A percentile compares a stretch with the other conserved stretches of the same genome.
These are phyloP conservation scores for Arthrobotrys musiformis DNA, from an alignment of 2,329 filamentous ascomycete genomes.

Conservation along the genomic window DNA sequence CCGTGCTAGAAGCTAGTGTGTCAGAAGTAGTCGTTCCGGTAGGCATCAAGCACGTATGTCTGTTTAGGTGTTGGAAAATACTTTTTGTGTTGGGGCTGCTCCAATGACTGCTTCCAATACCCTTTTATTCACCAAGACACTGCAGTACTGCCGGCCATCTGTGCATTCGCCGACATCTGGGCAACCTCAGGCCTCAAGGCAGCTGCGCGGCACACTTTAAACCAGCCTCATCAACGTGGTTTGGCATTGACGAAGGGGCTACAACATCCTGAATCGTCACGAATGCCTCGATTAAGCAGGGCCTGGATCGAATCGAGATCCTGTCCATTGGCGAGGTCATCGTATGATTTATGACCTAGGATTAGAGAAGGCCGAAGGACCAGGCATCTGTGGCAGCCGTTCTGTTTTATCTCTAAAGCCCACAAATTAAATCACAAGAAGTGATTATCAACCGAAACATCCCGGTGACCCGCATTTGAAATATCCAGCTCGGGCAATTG, in stretches of 20 bases:
- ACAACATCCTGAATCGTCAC: conserved; percentile 42
- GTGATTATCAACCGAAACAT: conserved; percentile 53
- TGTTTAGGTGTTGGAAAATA: background rate
- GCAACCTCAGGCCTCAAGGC: conserved; percentile 21
- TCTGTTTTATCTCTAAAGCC: conserved; percentile 22
- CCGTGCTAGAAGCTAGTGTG: conserved; percentile 5
- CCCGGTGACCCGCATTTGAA: conserved; percentile 42
- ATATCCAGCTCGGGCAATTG: conserved; percentile 34
- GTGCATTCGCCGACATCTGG: conserved; percentile 35
- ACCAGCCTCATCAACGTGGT: conserved; percentile 12
- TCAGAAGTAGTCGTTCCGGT: background rate
- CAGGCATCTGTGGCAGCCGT: conserved; percentile 42
- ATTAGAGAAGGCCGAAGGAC: background rate
- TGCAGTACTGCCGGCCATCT: too few relatives aligned
- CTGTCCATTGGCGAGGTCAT: conserved; percentile 1
- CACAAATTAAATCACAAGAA: conserved; percentile 45
- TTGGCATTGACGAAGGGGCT: conserved; percentile 11
- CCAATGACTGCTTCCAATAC: background rate
- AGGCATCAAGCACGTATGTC: conserved; percentile 33
- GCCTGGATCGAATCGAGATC: conserved; percentile 32
- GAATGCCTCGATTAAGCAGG: conserved; percentile 32
- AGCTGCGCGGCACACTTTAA: conserved; percentile 33
- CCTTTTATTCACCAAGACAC: conserved; percentile 28
- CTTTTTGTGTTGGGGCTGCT: conserved; percentile 29
- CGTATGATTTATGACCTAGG: conserved; percentile 32